Conservation (phyloP, 805 yeast species). For the Teunomyces panamensis region DNA sequence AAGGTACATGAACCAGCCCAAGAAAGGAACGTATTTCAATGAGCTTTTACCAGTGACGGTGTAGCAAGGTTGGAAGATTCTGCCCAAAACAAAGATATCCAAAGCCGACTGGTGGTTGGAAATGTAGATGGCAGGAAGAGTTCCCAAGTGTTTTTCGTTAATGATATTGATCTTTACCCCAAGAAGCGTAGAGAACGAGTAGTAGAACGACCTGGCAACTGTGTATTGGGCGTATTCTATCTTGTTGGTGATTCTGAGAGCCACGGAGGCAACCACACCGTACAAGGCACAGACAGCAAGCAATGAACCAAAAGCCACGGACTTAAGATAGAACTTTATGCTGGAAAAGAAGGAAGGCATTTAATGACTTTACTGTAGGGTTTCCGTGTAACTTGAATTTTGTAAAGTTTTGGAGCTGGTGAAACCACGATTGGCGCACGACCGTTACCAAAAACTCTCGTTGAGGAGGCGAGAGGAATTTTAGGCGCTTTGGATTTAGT, state of each 20-base stretch:
- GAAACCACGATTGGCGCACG: not conserved
- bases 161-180: slow-evolving; percentile 70
- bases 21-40: slow-evolving; percentile 77
- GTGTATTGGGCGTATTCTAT: slow-evolving; percentile 83
- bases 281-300: slow-evolving; percentile 62
- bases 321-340: slow-evolving; percentile 54
- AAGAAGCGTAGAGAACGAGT: slow-evolving; percentile 54
- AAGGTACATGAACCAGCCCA: slow-evolving; percentile 95
- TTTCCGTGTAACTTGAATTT: not conserved
- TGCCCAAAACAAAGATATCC: slow-evolving; percentile 80
- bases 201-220: slow-evolving; percentile 80
- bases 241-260: slow-evolving; percentile 66
- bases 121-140: slow-evolving; percentile 70
- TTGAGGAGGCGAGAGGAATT: too few species aligned
- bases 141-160: slow-evolving; percentile 55
- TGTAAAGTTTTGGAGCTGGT: not conserved
- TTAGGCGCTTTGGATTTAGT: too few species aligned
- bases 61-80: slow-evolving; percentile 81
- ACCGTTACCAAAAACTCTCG: not conserved
- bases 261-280: slow-evolving; percentile 74
- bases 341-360: slow-evolving; percentile 7
- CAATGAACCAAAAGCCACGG: slow-evolving; percentile 50
- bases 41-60: slow-evolving; percentile 90
- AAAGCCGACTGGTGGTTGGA: slow-evolving; percentile 91
- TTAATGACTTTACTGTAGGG: not conserved